These are phyloP conservation scores for Mycocentrospora acerina DNA, from an alignment of 2,329 filamentous ascomycete genomes.

Conservation along the genomic window DNA sequence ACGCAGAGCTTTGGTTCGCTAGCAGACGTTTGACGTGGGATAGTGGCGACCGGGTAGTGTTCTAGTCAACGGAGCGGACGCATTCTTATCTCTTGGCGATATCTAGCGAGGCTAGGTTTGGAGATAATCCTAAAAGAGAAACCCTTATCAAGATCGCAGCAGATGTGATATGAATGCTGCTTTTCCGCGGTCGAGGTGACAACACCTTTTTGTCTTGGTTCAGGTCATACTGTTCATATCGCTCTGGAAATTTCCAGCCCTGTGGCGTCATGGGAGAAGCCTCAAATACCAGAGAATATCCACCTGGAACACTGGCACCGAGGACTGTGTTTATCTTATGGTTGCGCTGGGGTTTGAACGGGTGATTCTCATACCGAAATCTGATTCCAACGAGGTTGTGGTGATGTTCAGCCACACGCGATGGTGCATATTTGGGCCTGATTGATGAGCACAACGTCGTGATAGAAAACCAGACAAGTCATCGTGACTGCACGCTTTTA, in stretches of 20 bases:
- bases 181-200: constrained; percentile 37
- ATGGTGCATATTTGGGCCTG: neutral
- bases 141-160: constrained; percentile 30
- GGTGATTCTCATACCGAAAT: constrained; percentile 1
- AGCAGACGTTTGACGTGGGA: constrained; percentile 25
- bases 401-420: neutral
- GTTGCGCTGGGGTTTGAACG: constrained; percentile 2
- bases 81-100: constrained; percentile 41
- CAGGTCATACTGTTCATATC: constrained; percentile 5
- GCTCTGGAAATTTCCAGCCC: constrained; percentile 4
- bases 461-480: neutral
- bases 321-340: constrained; percentile 1
- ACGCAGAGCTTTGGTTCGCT: constrained; percentile 11
- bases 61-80: constrained; percentile 22
- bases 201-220: constrained; percentile 23
- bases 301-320: neutral
- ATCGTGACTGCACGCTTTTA: too few relatives aligned
- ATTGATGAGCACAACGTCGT: constrained; percentile 4
- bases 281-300: neutral
- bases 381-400: neutral
- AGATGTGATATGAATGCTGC: constrained; percentile 29
- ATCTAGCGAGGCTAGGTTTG: constrained; percentile 22
- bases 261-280: constrained; percentile 9
- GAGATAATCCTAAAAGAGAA: too few relatives aligned
- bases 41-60: constrained; percentile 30